Conservation (phyloP, 1,284 basidiomycete species). For the Fomitopsis schrenkii region DNA sequence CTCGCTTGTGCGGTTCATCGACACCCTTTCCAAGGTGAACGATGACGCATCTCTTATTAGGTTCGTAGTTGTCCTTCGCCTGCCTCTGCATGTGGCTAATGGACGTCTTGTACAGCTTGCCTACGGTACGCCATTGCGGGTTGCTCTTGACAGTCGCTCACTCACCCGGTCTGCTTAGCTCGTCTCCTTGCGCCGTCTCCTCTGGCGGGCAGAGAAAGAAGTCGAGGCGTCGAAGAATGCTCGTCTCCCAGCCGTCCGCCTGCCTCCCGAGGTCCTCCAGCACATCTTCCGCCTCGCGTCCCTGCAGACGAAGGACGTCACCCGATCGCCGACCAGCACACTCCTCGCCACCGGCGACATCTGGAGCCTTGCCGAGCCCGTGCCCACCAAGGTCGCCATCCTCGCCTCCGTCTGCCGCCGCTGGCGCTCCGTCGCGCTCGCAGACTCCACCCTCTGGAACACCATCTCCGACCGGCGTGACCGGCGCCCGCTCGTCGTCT, state of each 20-base stretch:
- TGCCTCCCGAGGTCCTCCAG: not conserved
- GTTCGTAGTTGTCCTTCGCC: not conserved
- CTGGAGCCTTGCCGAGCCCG: not conserved
- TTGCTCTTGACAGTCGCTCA: not conserved
- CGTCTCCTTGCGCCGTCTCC: not conserved
- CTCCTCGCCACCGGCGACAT: not conserved
- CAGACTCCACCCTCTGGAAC: not conserved
- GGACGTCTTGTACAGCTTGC: not conserved
- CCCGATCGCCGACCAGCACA: not conserved
- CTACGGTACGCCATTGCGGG: not conserved
- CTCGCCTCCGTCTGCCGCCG: not conserved
- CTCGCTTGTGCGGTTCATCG: not conserved
- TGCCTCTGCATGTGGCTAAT: not conserved
- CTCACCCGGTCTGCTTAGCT: not conserved
- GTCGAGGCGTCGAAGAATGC: not conserved
- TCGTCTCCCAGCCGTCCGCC: not conserved
- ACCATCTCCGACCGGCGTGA: not conserved
- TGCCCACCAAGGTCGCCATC: not conserved
- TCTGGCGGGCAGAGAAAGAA: not conserved
- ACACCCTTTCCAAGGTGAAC: not conserved
- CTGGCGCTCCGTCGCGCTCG: not conserved
- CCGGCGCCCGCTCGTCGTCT: not conserved
- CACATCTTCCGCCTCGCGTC: conserved; percentile 1
- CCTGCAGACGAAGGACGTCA: not conserved
- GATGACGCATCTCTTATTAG: not conserved